phyloP scores from a whole-genome alignment of 1,284 basidiomycete genomes.

The Salmacisia buchloeana region DNA sequence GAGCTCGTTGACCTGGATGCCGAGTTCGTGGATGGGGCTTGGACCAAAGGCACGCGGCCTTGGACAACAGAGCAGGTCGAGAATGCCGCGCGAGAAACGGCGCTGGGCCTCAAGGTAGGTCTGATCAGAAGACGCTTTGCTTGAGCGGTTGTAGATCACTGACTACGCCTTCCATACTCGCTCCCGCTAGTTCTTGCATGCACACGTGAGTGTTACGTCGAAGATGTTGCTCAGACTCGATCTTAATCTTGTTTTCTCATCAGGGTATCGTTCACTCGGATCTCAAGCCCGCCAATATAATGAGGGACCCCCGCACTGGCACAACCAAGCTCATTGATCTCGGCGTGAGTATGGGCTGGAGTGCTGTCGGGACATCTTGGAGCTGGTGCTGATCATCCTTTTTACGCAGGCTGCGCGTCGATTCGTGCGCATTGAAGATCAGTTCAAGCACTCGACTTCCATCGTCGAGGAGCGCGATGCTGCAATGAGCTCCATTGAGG shows the following conservation, averaged over 20 bases:
- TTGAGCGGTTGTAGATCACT: not conserved
- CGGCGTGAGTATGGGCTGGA: not conserved
- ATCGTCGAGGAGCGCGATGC: constrained; percentile 35
- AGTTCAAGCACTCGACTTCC: constrained; percentile 24
- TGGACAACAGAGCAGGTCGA: constrained; percentile 34
- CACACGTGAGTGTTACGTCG: not conserved
- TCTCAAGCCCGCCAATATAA: constrained; percentile 39
- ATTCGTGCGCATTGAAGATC: constrained; percentile 30
- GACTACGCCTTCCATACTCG: too few species aligned
- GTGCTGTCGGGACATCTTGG: constrained; percentile 19
- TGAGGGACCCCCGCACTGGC: constrained; percentile 34
- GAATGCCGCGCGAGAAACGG: constrained; percentile 26
- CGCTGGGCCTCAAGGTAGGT: constrained; percentile 28
- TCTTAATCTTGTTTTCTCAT: constrained; percentile 16
- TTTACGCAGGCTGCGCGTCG: constrained; percentile 15
- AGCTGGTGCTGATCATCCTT: constrained; percentile 27
- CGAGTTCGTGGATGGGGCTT: constrained; percentile 23
- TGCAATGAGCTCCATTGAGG: constrained; percentile 7
- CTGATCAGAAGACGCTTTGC: not conserved
- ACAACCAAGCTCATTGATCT: constrained; percentile 19
- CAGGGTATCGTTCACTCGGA: constrained; percentile 40
- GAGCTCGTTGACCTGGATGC: constrained; percentile 35
- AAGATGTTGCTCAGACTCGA: not conserved
- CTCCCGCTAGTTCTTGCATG: constrained; percentile 11
- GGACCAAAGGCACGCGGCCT: constrained; percentile 20